These are phyloP conservation scores for Penicillium sp. DNA, from an alignment of 2,329 filamentous ascomycete genomes.

Conservation along the genomic window DNA sequence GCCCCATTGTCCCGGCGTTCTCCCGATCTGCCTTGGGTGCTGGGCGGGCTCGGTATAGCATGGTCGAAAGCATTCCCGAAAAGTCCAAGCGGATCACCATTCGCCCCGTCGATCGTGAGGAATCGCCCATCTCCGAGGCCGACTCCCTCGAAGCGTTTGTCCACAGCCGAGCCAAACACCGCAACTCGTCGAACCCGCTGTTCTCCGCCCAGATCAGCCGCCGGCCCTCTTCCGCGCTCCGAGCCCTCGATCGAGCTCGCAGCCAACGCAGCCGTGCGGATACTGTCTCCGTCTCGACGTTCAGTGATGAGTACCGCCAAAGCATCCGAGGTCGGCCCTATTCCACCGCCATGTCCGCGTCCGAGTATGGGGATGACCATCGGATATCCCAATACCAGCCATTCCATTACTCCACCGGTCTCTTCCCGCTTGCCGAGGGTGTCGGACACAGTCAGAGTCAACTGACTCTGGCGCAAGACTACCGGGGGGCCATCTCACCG, in stretches of 20 bases:
- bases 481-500: conserved; percentile 32
- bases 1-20: conserved; percentile 33
- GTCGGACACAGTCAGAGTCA: conserved; percentile 26
- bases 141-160: conserved; percentile 37
- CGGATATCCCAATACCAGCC: conserved; percentile 28
- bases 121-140: conserved; percentile 28
- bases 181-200: conserved; percentile 35
- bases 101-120: conserved; percentile 27
- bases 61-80: conserved; percentile 23
- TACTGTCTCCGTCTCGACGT: conserved; percentile 29
- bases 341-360: conserved; percentile 31
- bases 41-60: conserved; percentile 22
- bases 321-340: conserved; percentile 28
- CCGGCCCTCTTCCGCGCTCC: conserved; percentile 28
- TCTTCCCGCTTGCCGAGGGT: conserved; percentile 17
- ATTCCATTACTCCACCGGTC: conserved; percentile 22
- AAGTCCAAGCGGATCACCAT: conserved; percentile 27
- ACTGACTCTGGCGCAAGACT: conserved; percentile 33
- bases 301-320: conserved; percentile 28
- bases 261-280: conserved; percentile 33
- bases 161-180: conserved; percentile 32
- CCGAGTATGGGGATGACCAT: conserved; percentile 31
- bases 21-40: conserved; percentile 27
- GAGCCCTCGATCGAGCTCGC: conserved; percentile 31
- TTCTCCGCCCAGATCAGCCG: conserved; percentile 33